A percentile compares a stretch with the other conserved stretches of the same genome.
Evolutionary conservation across 2,329 filamentous ascomycete genomes (phyloP).

Genomic region (Shiraia sp.): DNA sequence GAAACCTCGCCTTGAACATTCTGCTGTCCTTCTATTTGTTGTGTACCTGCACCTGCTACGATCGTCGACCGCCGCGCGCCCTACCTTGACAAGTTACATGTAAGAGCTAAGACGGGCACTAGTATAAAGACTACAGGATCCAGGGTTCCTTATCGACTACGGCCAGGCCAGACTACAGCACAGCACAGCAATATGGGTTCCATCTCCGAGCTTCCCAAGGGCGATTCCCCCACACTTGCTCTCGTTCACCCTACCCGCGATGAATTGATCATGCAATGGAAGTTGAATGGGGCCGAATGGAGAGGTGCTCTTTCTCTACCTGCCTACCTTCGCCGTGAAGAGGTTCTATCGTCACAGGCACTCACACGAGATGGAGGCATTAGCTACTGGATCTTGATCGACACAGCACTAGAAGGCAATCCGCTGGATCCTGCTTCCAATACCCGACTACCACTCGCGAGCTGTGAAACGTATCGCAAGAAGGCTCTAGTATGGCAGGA

Average conservation of each 20-base stretch:
- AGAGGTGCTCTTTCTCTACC: conserved; percentile 58
- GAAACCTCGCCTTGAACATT: too few relatives aligned
- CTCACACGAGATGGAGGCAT: conserved; percentile 60
- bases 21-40: too few relatives aligned
- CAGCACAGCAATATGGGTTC: conserved; percentile 27
- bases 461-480: conserved; percentile 62
- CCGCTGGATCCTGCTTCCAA: conserved; percentile 42
- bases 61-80: too few relatives aligned
- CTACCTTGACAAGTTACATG: too few relatives aligned
- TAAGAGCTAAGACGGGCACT: not conserved
- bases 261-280: conserved; percentile 58
- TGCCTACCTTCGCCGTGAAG: conserved; percentile 62
- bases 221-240: conserved; percentile 55
- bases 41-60: too few relatives aligned
- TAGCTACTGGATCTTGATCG: conserved; percentile 64
- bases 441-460: conserved; percentile 55
- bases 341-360: conserved; percentile 54
- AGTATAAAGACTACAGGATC: not conserved
- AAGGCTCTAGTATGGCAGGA: conserved; percentile 50
- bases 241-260: conserved; percentile 59
- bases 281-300: conserved; percentile 62
- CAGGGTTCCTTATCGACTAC: not conserved
- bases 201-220: conserved; percentile 48
- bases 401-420: conserved; percentile 44
- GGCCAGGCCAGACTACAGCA: too few relatives aligned